Conservation (phyloP, 2,329 filamentous ascomycete species). For the Dichotomopilus funicola region DNA sequence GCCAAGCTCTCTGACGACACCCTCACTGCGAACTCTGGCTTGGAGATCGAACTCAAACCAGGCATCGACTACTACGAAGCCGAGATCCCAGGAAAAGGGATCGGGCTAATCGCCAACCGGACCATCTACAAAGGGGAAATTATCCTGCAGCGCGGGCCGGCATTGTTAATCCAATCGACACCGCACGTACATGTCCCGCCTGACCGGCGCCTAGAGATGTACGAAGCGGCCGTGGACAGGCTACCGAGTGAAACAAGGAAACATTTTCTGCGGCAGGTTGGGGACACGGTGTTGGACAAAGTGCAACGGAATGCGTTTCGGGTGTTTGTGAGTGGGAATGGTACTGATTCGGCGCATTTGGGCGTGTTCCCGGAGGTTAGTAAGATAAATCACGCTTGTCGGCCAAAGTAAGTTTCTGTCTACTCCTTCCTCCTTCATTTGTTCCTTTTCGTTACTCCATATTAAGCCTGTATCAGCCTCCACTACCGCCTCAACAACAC, state of each 20-base stretch:
- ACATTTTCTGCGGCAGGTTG: conserved; percentile 29
- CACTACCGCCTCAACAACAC: conserved; percentile 31
- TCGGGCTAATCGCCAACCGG: conserved; percentile 32
- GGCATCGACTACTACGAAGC: conserved; percentile 25
- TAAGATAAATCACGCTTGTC: conserved; percentile 35
- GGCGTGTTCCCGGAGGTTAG: conserved; percentile 31
- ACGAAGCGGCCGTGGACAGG: conserved; percentile 25
- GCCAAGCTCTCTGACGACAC: neutral
- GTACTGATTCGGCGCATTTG: conserved; percentile 27
- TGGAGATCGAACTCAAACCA: conserved; percentile 4
- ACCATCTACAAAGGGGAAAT: conserved; percentile 31
- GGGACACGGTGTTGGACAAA: conserved; percentile 27
- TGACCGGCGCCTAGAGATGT: conserved; percentile 23
- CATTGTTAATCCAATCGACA: conserved; percentile 27
- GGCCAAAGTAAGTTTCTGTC: conserved; percentile 32
- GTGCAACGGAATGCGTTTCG: conserved; percentile 33
- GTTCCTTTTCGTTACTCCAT: no score
- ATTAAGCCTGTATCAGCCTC: conserved; percentile 20
- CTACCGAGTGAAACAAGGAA: conserved; percentile 23
- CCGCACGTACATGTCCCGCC: conserved; percentile 14
- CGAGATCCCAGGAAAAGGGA: conserved; percentile 31
- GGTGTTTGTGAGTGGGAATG: conserved; percentile 26
- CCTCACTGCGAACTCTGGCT: no score
- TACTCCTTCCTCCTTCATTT: neutral
- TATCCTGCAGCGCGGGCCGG: conserved; percentile 29